Evolutionary conservation across 176 grass and related monocot species (phyloP), one percentile per base, ranked within the genome.

Genomic region (Oropetium thomaeum): DNA sequence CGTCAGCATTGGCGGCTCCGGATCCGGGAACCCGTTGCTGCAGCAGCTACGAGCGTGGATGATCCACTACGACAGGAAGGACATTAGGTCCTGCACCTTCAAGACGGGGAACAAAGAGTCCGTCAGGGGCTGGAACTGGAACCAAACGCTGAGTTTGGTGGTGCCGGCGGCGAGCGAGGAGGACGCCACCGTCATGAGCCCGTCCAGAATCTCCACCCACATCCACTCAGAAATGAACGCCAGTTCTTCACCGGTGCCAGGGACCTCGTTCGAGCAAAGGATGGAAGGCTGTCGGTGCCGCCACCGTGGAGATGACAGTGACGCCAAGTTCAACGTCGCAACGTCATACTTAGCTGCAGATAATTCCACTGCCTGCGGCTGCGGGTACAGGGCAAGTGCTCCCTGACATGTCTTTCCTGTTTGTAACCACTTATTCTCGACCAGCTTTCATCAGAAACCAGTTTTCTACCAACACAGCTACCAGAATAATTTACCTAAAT

Each of bases 11-110:
- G n/a, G n/a, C n/a, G 52, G 37, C 39, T 54, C 49, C 3, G 33
- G 47, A 5, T 49, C 78, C 29, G 76, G 70, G 15, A 84, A 67
- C n/a, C 40, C 44, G 49, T 74, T 80, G 2, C 44, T 74, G 83
- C 69, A 55, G 54, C 67, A 79, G 74, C 70, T 89, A 39, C 64
- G 59, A 10, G 86, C 86, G 0, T 85, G 88, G 74, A 17, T 81
- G 39, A 63, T 41, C 14, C 79, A 90, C 69, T 98, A 72, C 42
- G 86, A 92, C 53, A 25, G 25, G 27, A 89, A 31, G 47, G 88
- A 91, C 51, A 41, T 14, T 15, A 72, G 64, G 42, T 76, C 62
- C 4, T 85, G 84, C 4, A 86, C 93, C 25, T 90, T 90, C 45
- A 93, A 76, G 73, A 82, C 39, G 26, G 26, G 44, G 69, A 84